Evolutionary conservation across 495 filamentous ascomycete genomes (phyloP), one percentile per base, ranked within the genome.

Genomic region (Annulohypoxylon nitens): DNA sequence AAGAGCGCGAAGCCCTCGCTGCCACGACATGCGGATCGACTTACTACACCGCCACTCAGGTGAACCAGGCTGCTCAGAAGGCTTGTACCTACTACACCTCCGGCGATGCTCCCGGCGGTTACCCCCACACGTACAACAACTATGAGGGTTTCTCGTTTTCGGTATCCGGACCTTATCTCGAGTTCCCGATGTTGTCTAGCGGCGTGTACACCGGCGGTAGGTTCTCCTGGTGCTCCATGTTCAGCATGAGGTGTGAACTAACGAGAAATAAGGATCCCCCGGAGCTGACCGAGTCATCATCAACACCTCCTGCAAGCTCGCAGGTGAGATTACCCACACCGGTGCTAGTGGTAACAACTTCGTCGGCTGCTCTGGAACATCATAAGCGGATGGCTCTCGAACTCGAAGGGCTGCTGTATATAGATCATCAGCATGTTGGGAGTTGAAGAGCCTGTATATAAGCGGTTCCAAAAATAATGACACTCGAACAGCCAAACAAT

Each of bases 41-140:
- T 53, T 86, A 80, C 79, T 90, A 90, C 81, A 80, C 75, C 54
- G 80, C 78, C 8, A 71, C 79, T 47, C 80, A 84, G 30, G 80
- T 83, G 1, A 76, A 76, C 67, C 61, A 75, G 26, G 76, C 78
- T 2, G 65, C 76, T 0, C 67, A 78, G 51, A 67, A 62, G 47
- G 79, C 80, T 0, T 83, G 77, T 70, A 67, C 64, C 10, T 80
- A 85, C 34, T 82, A 86, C 67, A 41, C 72, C 5, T 58, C 76
- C 5, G 87, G 84, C 37, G 58, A 70, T 3, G 82, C 80, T 1
- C 82, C 81, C n/a, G 77, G 80, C 66, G 69, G 75, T 54, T 91
- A 91, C 77, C 89, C 89, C 2, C 89, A 91, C 80, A 80, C 80
- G 12, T 91, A 90, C 78, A 86, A 91, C 78, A 85, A 92, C 82